Evolutionary conservation across 805 yeast genomes (phyloP).

Genomic region (Saccharomycopsis sp.): DNA sequence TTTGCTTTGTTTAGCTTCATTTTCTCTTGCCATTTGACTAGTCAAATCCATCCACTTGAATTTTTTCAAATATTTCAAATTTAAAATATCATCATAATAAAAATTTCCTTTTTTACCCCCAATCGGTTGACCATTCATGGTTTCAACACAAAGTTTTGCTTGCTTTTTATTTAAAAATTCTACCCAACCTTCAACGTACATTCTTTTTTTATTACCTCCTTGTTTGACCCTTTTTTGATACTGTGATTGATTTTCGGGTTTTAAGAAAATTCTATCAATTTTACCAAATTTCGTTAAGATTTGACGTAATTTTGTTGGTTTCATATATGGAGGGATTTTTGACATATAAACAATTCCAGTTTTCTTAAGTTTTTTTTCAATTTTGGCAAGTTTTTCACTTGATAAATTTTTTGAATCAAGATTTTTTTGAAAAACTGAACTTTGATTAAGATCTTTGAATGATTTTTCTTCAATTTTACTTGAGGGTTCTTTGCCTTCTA

Average conservation of each 20-base stretch:
- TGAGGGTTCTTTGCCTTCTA: background rate
- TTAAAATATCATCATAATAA: conserved; percentile 90
- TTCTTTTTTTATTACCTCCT: conserved; percentile 77
- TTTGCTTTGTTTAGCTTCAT: conserved; percentile 80
- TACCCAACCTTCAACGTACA: conserved; percentile 94
- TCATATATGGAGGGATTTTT: conserved; percentile 93
- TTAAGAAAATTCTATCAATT: conserved; percentile 75
- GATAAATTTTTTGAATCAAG: conserved; percentile 18
- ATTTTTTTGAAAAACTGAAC: conserved; percentile 10
- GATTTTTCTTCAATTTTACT: conserved; percentile 18
- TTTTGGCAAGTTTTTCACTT: conserved; percentile 25
- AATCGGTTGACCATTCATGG: conserved; percentile 77
- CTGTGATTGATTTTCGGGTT: conserved; percentile 67
- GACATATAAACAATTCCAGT: conserved; percentile 94
- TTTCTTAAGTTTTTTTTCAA: conserved; percentile 40
- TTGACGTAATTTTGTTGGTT: conserved; percentile 82
- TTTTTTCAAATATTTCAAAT: conserved; percentile 78
- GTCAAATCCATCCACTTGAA: conserved; percentile 95
- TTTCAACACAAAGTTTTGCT: conserved; percentile 79
- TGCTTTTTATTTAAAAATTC: conserved; percentile 76
- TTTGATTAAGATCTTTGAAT: conserved; percentile 11
- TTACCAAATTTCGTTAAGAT: conserved; percentile 74
- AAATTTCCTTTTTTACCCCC: conserved; percentile 91
- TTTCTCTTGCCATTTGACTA: conserved; percentile 84
- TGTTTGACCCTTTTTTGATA: conserved; percentile 61